Evolutionary conservation across 1,284 basidiomycete species (phyloP), one percentile per base, ranked within the genome.

Genomic region (Ganoderma leucocontextum): DNA sequence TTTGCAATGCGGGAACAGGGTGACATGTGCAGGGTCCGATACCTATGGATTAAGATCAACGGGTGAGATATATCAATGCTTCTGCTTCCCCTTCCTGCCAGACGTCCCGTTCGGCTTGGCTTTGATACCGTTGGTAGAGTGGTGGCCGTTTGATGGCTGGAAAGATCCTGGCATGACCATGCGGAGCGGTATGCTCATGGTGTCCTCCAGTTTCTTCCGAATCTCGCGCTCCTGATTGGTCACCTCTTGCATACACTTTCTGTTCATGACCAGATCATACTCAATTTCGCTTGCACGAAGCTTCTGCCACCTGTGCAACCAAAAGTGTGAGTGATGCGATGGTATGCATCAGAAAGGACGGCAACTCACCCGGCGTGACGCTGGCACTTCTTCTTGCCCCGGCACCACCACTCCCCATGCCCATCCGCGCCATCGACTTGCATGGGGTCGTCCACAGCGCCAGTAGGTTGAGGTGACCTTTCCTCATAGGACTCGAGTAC

Each of bases 201-300:
- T 85, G 69, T 92, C 91, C 76, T 93, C 91, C 47, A 94, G 89
- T 61, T 85, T 85, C 77, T 87, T 90, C 58, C 91, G 88, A 69
- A 93, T 85, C 74, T 93, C 90, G 58, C 90, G 89, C 78, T 94
- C 92, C 64, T 87, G 84, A 7, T 87, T 86, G 4, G 91, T 91
- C 41, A 94, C 83, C 70, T 86, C 88, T 44, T 79, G 78, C 47
- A 93, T 81, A 7, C 86, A 84, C 35, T 85, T 87, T 71, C 91
- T 89, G 77, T 89, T 90, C 74, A 86, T 85, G 72, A 90, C 87
- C 77, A 86, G 89, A 76, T 95, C 94, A 70, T 89, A 88, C 67
- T 83, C 83, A 62, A 93, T 85, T 74, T 95, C 94, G 62, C 86
- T 88, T 64, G 83, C 79, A 9, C 94, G 91, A 49, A 94, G 84